Conservation (phyloP, 805 yeast genomes). For the Limtongia smithiae region DNA sequence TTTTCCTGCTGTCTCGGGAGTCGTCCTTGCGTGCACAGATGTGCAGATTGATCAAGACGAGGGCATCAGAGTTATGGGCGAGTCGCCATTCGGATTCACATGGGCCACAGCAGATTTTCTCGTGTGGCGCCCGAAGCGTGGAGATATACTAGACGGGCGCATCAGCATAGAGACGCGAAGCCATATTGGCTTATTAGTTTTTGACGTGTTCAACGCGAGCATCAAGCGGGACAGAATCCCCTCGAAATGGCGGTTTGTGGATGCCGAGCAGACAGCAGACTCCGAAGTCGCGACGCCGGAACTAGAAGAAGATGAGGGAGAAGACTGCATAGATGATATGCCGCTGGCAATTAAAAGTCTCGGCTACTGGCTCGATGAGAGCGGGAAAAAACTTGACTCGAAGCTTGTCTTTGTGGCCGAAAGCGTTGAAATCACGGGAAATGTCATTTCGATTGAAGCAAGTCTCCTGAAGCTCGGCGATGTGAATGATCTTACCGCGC, state of each 20-base stretch:
- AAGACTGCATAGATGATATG: constrained; percentile 15
- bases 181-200: constrained; percentile 85
- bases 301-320: constrained; percentile 11
- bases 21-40: constrained; percentile 74
- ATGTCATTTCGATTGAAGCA: constrained; percentile 84
- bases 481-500: constrained; percentile 69
- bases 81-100: constrained; percentile 80
- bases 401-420: constrained; percentile 73
- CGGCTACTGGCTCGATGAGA: constrained; percentile 85
- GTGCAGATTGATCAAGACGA: constrained; percentile 49
- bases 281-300: constrained; percentile 19
- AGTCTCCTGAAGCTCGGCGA: constrained; percentile 61
- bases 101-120: constrained; percentile 83
- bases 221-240: constrained; percentile 85
- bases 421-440: constrained; percentile 63
- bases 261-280: constrained; percentile 64
- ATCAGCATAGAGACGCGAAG: constrained; percentile 90
- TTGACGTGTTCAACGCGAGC: constrained; percentile 93
- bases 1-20: constrained; percentile 69
- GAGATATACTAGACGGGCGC: constrained; percentile 82
- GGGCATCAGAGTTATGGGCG: constrained; percentile 62
- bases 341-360: constrained; percentile 44
- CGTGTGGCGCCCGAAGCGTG: constrained; percentile 87
- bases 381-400: constrained; percentile 74
- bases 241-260: constrained; percentile 77